phyloP scores from a whole-genome alignment of 1,284 basidiomycete genomes.

The Ceratobasidium sp. region DNA sequence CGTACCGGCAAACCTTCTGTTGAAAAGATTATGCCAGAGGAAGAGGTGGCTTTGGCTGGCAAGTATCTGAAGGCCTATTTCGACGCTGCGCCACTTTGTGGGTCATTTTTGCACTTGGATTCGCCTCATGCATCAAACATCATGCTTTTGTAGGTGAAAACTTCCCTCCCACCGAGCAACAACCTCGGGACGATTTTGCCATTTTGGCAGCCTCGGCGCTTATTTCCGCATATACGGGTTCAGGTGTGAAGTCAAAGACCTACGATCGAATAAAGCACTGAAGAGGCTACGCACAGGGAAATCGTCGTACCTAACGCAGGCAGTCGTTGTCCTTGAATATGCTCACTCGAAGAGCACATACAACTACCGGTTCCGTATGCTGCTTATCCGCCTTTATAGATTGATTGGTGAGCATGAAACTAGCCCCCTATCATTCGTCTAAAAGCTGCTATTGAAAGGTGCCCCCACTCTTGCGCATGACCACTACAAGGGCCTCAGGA shows the following conservation, averaged over 20 bases:
- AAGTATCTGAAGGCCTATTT: constrained; percentile 70
- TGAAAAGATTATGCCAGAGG: constrained; percentile 36
- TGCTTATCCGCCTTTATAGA: constrained; percentile 82
- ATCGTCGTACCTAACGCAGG: constrained; percentile 64
- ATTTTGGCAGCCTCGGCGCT: constrained; percentile 78
- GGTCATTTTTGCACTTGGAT: constrained; percentile 52
- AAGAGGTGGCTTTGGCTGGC: constrained; percentile 20
- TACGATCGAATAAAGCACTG: not conserved
- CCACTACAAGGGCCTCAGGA: constrained; percentile 78
- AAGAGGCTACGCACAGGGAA: constrained; percentile 17
- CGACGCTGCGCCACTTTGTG: constrained; percentile 64
- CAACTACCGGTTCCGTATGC: constrained; percentile 78
- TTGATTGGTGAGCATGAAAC: constrained; percentile 69
- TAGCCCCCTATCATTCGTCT: constrained; percentile 29
- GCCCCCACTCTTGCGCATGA: constrained; percentile 76
- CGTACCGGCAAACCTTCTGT: constrained; percentile 30
- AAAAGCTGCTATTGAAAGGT: constrained; percentile 59
- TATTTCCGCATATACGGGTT: constrained; percentile 70
- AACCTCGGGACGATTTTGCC: constrained; percentile 87
- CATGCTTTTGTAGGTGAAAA: constrained; percentile 36
- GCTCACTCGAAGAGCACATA: constrained; percentile 78
- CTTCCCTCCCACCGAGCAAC: constrained; percentile 74
- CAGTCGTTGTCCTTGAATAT: constrained; percentile 75
- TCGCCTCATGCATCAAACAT: not conserved
- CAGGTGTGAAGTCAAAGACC: constrained; percentile 48